Evolutionary conservation across 805 yeast species (phyloP).

Genomic region (Candida qinlingensis): DNA sequence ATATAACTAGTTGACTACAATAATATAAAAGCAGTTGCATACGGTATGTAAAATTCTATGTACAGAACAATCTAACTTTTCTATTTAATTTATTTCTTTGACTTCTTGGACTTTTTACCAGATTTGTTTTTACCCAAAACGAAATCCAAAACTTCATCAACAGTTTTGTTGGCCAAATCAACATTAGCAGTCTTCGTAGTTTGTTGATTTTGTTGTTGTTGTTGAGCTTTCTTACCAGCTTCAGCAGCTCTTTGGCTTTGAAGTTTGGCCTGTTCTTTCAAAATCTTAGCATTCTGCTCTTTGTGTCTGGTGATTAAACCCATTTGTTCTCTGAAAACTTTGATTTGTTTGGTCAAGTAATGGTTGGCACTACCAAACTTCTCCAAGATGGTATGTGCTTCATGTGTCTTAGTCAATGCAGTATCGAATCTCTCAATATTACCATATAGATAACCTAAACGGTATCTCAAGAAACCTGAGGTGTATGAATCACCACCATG

Average conservation of each 20-base stretch:
- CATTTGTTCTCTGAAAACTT: constrained; percentile 58
- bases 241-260: constrained; percentile 25
- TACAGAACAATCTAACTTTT: constrained; percentile 1
- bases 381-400: constrained; percentile 53
- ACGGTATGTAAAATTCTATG: constrained; percentile 2
- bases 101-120: constrained; percentile 22
- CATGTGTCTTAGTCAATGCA: constrained; percentile 51
- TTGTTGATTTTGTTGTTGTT: constrained; percentile 5
- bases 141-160: constrained; percentile 67
- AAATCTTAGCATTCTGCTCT: constrained; percentile 36
- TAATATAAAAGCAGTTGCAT: no score
- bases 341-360: constrained; percentile 59
- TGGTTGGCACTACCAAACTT: constrained; percentile 63
- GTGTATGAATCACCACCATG: constrained; percentile 58
- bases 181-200: constrained; percentile 15
- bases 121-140: constrained; percentile 52
- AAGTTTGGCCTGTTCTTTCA: constrained; percentile 32
- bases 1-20: not conserved
- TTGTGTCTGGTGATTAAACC: constrained; percentile 41
- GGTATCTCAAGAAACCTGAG: constrained; percentile 62
- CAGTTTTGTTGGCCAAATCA: constrained; percentile 55
- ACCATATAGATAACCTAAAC: constrained; percentile 59
- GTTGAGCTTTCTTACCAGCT: constrained; percentile 10
- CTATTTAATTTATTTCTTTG: constrained; percentile 1
- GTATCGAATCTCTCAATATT: constrained; percentile 44